Base-by-base conservation (phyloP, 257 asterid species). In the Nicotiana benthamiana region DNA sequence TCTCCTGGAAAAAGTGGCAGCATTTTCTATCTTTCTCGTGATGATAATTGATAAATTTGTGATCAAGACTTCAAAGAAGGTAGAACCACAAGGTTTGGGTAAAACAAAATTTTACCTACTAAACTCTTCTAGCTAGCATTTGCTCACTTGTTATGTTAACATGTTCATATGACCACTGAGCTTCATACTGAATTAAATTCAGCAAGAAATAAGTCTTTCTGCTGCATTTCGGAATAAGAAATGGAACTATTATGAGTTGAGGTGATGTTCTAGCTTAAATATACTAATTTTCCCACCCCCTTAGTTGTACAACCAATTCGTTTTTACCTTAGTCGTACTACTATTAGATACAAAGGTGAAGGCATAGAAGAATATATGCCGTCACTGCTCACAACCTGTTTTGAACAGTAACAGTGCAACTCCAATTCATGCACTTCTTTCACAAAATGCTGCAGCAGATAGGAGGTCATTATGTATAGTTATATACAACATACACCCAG, bases 1-100 rank as follows among this genome's bases (percentile, higher is more conserved):
- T 94, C 98, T 75, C 94, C 99, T 6, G 99, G 99, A 68, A 96
- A 96, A 84, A 96, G 99, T 87, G 98, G 98, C 87, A 96, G 98
- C 87, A 80, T 94, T 82, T 96, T 94, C 85, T 94, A 90, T 85
- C 93, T 90, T 51, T 92, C 99, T 57, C 89, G 91, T 63, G 97
- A 96, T 86, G 98, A 92, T 32, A 32, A 32, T 32, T 32, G 36
- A 32, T 81, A 88, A 90, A 90, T 96, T 96, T 89, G 97, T 96
- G 57, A 90, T 96, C 81, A 96, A 96, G 88, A 96, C 99, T 60
- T 83, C 92, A 87, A 94, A 85, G 82, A 90, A 86, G 83, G 75
- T 86, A 30, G 99, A 96, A 87, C 89, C 89, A 90, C 77, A 94
- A 96, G 97, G 99, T 96, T 83, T 36, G 88, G n/a, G 22, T 67